Evolutionary conservation across 2,329 filamentous ascomycete species (phyloP), one percentile per base, ranked within the genome.

Genomic region (Immersiporthe knoxdaviesiana): DNA sequence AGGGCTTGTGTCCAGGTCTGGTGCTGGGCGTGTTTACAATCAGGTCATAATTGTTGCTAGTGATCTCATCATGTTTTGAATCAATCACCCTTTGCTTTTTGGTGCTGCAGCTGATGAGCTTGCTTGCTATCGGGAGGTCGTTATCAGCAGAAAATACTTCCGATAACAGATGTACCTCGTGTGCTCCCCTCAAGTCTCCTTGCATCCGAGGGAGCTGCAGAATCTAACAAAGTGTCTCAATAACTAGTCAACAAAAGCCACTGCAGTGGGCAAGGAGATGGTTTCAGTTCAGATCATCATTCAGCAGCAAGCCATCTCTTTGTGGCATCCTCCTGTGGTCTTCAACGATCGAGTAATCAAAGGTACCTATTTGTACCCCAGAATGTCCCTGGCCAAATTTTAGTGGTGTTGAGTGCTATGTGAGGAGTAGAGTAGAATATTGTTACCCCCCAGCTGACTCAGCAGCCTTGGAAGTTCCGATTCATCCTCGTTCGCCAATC

Each of bases 401-500:
- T 11, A n/a, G 21, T 47, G 21, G 44, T 47, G 44, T 47, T 16
- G 44, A n/a, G n/a, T n/a, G n/a, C n/a, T n/a, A n/a, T n/a, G n/a
- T n/a, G n/a, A n/a, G n/a, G n/a, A n/a, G 44, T 47, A n/a, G 21
- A 54, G n/a, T 18, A 56, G 12, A 30, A 56, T 5, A 30, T 39
- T 39, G 7, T 2, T 10, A 10, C 21, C 1, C 32, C 21, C 24
- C 21, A 7, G 59, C 59, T 62, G 59, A 62, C 59, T 62, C 59
- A 62, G 59, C 59, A 56, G 24, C 11, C n/a, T 39, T 27, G 16
- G 24, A 32, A 30, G 54, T 60, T 61, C 64, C 64, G 64, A 24
- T 47, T 60, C 39, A 66, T 66, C 54, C 56, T 60, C 56, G 64
- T 44, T 44, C 24, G 37, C 50, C 63, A 58, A 50, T 65, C 50